These are phyloP conservation scores for Verticillium dahliae DNA, from an alignment of 2,329 filamentous ascomycete species.

Conservation along the genomic window DNA sequence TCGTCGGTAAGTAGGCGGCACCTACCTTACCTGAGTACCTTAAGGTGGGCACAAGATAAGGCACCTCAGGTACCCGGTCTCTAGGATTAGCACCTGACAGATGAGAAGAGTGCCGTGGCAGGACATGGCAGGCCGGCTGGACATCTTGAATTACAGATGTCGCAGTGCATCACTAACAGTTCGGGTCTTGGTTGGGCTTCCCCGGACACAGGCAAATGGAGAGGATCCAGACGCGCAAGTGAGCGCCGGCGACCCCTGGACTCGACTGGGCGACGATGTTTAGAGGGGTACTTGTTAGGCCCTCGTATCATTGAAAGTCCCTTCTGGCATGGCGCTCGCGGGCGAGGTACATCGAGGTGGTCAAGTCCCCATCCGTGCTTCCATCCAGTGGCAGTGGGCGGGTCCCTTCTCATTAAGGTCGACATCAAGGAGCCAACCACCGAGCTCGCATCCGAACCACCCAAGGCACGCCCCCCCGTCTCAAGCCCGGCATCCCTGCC, in stretches of 20 bases:
- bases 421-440: not conserved
- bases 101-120: not conserved
- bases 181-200: not conserved
- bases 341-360: not conserved
- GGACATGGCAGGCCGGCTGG: not conserved
- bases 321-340: not conserved
- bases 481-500: not conserved
- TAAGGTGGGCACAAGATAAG: no score
- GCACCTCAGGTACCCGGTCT: no score
- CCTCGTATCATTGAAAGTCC: not conserved
- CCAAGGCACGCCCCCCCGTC: not conserved
- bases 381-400: not conserved
- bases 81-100: no score
- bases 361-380: constrained; percentile 1
- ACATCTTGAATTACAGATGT: not conserved
- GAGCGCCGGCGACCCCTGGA: not conserved
- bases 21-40: no score
- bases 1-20: not conserved
- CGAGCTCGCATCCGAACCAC: not conserved
- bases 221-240: not conserved
- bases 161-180: not conserved
- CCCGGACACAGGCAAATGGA: not conserved
- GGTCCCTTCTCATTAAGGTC: constrained; percentile 1
- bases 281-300: constrained; percentile 1
- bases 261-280: not conserved